These are phyloP conservation scores for Inga oerstediana DNA, from an alignment of 306 rosid species.

Conservation along the genomic window DNA sequence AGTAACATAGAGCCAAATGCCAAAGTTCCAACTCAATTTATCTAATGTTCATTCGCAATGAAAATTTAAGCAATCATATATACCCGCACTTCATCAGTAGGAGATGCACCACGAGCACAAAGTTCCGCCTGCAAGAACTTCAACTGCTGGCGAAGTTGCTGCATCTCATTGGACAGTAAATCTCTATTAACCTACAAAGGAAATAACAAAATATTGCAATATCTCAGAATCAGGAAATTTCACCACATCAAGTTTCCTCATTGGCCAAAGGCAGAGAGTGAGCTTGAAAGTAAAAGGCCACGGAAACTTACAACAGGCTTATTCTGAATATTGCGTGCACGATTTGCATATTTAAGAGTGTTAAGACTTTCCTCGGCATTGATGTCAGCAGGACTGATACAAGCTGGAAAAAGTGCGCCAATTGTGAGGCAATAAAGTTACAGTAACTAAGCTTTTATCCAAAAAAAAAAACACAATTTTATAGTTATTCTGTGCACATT, in stretches of 20 bases:
- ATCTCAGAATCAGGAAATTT: slow-evolving; percentile 16
- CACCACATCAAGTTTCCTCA: slow-evolving; percentile 16
- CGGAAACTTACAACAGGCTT: slow-evolving; percentile 76
- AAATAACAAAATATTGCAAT: slow-evolving; percentile 29
- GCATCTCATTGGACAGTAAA: slow-evolving; percentile 79
- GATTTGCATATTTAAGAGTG: slow-evolving; percentile 89
- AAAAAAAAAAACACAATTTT: slow-evolving; percentile 1
- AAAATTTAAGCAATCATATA: slow-evolving; percentile 15
- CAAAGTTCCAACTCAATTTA: slow-evolving; percentile 14
- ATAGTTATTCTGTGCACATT: not conserved
- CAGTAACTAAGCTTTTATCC: slow-evolving; percentile 13
- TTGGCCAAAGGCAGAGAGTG: slow-evolving; percentile 22
- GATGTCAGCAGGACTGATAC: slow-evolving; percentile 85
- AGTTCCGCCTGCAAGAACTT: slow-evolving; percentile 80
- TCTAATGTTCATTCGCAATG: slow-evolving; percentile 12
- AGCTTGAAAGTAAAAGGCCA: slow-evolving; percentile 13
- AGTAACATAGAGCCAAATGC: slow-evolving; percentile 35
- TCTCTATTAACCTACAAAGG: slow-evolving; percentile 73
- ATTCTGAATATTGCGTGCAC: slow-evolving; percentile 91
- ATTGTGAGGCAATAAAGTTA: slow-evolving; percentile 35
- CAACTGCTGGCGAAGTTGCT: slow-evolving; percentile 76
- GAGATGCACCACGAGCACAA: slow-evolving; percentile 61
- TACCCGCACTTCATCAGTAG: slow-evolving; percentile 74
- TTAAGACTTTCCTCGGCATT: slow-evolving; percentile 82
- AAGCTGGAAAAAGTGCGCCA: slow-evolving; percentile 58